Percentiles rank a stretch among this genome's conserved stretches.
Conservation (phyloP, 768 basidiomycete species). For the Termitomyces sp. region DNA sequence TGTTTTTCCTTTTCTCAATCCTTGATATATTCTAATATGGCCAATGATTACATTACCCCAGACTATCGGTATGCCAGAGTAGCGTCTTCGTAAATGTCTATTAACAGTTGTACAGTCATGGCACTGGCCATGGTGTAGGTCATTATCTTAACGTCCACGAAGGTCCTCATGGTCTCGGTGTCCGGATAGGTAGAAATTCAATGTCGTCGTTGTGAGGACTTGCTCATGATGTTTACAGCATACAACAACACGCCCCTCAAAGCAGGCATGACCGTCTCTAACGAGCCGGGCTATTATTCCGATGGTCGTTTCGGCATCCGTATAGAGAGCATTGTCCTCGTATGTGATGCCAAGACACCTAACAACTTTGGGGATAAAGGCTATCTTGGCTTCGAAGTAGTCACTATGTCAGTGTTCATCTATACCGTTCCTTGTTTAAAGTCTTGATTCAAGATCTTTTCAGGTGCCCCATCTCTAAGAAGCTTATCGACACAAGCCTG, state of each 20-base stretch:
- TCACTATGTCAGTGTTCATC: conserved; percentile 66
- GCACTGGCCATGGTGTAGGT: conserved; percentile 94
- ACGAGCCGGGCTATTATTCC: conserved; percentile 91
- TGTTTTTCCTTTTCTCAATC: conserved; percentile 11
- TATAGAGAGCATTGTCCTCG: conserved; percentile 85
- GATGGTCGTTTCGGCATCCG: conserved; percentile 91
- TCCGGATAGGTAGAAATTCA: conserved; percentile 37
- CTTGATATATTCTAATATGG: neutral
- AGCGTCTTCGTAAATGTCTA: neutral
- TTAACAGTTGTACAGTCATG: conserved; percentile 48
- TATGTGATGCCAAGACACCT: conserved; percentile 61
- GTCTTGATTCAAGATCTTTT: neutral
- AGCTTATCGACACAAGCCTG: conserved; percentile 60
- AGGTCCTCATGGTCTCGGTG: conserved; percentile 64
- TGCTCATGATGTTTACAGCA: conserved; percentile 23
- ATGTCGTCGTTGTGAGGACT: neutral
- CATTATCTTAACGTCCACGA: conserved; percentile 95
- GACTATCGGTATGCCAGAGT: conserved; percentile 46
- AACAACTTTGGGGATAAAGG: conserved; percentile 81
- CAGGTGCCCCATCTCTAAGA: conserved; percentile 86
- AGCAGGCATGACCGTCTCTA: conserved; percentile 86
- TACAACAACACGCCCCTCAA: conserved; percentile 71
- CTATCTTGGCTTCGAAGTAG: conserved; percentile 77
- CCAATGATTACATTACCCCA: conserved; percentile 15
- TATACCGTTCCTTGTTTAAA: neutral